A percentile compares a stretch with the other conserved stretches of the same genome.
Conservation (phyloP, 1,284 basidiomycete species). For the Cystobasidium slooffiae region DNA sequence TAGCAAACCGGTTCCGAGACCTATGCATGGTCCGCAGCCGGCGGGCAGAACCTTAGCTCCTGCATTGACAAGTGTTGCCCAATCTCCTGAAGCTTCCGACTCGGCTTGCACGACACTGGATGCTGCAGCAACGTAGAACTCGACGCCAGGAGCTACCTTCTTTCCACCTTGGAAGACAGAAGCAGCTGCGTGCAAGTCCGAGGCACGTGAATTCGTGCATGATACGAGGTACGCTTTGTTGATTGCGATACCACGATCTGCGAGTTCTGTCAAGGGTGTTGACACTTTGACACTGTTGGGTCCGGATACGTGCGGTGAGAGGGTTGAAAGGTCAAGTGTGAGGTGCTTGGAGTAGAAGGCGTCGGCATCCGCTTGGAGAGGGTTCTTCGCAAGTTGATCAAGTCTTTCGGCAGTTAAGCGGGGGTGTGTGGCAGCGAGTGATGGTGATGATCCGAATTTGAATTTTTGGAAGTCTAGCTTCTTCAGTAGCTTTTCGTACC, state of each 20-base stretch:
- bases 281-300: conserved; percentile 98
- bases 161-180: conserved; percentile 73
- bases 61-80: conserved; percentile 80
- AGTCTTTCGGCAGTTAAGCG: conserved; percentile 80
- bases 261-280: conserved; percentile 82
- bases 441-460: conserved; percentile 59
- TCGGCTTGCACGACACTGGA: conserved; percentile 89
- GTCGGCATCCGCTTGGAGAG: conserved; percentile 72
- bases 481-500: conserved; percentile 82
- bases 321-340: conserved; percentile 86
- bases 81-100: conserved; percentile 81
- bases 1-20: conserved; percentile 86
- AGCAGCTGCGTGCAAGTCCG: conserved; percentile 91
- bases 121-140: conserved; percentile 97
- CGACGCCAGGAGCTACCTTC: conserved; percentile 84
- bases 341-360: conserved; percentile 88
- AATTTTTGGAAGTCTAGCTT: conserved; percentile 82
- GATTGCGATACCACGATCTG: conserved; percentile 76
- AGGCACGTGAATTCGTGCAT: conserved; percentile 96
- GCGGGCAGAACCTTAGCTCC: conserved; percentile 92
- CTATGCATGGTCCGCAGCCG: conserved; percentile 97
- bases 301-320: conserved; percentile 93
- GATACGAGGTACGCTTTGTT: conserved; percentile 98
- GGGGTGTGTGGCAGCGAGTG: conserved; percentile 72
- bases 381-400: conserved; percentile 66